Evolutionary conservation across 2,329 filamentous ascomycete genomes (phyloP).

Genomic region (Colletotrichum navitas): DNA sequence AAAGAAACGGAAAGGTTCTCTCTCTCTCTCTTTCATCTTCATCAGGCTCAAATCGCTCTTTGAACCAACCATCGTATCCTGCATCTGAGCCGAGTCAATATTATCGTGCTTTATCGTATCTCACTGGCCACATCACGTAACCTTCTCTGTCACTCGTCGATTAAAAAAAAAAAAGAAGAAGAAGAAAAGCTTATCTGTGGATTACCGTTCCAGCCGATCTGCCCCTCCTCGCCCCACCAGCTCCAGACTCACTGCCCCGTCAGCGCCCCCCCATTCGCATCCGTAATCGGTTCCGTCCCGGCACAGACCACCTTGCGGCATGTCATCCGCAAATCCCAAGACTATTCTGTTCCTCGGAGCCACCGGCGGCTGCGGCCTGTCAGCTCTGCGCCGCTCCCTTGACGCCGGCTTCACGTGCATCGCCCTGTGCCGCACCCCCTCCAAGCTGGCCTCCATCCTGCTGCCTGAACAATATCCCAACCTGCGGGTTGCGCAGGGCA

Average conservation of each 20-base stretch:
- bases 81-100: not conserved
- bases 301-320: not conserved
- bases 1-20: not conserved
- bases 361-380: slow-evolving; percentile 62
- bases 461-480: slow-evolving; percentile 49
- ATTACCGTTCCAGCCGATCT: not conserved
- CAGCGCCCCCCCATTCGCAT: slow-evolving; percentile 22
- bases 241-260: not conserved
- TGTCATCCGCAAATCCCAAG: slow-evolving; percentile 52
- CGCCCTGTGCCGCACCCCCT: slow-evolving; percentile 63
- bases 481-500: slow-evolving; percentile 60
- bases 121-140: not conserved
- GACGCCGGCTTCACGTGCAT: slow-evolving; percentile 60
- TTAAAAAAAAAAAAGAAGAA: too few species aligned
- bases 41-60: not conserved
- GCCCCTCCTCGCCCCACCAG: not conserved
- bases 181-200: not conserved
- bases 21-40: not conserved
- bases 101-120: not conserved
- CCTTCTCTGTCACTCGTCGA: not conserved
- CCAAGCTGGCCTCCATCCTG: slow-evolving; percentile 59
- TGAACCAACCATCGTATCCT: not conserved
- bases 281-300: slow-evolving; percentile 32
- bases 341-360: slow-evolving; percentile 67
- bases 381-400: slow-evolving; percentile 60